Evolutionary conservation across 129 eudicot genomes (phyloP).

Genomic region (Tagetes patula): DNA sequence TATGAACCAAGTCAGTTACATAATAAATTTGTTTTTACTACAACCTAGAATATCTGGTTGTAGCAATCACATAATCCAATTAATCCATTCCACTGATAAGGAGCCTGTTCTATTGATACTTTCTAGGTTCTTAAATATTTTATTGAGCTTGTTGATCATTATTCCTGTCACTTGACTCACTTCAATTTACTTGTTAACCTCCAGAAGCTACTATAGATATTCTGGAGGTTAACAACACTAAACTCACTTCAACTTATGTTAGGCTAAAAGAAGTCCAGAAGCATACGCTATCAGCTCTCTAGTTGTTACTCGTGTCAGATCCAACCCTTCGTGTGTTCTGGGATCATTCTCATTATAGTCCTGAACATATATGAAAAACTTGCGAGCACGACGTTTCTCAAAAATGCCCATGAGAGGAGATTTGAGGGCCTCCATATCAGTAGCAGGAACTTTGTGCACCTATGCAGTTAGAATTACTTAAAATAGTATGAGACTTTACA

Average conservation of each 20-base stretch:
- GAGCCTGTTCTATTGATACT: not conserved
- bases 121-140: not conserved
- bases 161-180: not conserved
- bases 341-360: constrained; percentile 84
- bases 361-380: constrained; percentile 87
- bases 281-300: constrained; percentile 87
- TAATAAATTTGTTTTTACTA: not conserved
- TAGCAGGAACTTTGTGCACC: constrained; percentile 93
- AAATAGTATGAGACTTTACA: not conserved
- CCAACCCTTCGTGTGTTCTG: constrained; percentile 93
- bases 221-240: not conserved
- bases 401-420: constrained; percentile 90
- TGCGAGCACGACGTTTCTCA: constrained; percentile 95
- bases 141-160: not conserved
- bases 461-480: not conserved
- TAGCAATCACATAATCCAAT: not conserved
- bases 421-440: constrained; percentile 87
- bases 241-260: no score
- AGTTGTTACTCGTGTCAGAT: constrained; percentile 72
- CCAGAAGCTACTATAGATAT: not conserved
- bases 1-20: not conserved
- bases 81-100: not conserved
- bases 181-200: not conserved
- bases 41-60: not conserved
- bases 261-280: constrained; percentile 7